Evolutionary conservation across 2,329 filamentous ascomycete species (phyloP).

Genomic region (Scleromitrula shiraiana): DNA sequence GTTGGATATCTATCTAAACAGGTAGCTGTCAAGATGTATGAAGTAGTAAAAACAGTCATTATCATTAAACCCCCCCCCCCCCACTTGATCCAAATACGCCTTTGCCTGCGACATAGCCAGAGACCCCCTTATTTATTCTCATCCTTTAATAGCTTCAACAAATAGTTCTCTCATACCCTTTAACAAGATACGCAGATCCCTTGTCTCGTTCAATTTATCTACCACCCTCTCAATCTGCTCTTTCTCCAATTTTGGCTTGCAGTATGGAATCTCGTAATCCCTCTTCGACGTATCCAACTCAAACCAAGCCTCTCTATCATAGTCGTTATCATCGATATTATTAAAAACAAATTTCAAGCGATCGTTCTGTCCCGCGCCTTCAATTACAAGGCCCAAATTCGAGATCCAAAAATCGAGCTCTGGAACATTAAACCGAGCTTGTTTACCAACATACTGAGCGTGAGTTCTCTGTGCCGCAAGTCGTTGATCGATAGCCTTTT

Average conservation of each 20-base stretch:
- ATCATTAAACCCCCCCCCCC: background rate
- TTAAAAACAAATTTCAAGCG: slow-evolving; percentile 84
- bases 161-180: slow-evolving; percentile 81
- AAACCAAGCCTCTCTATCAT: slow-evolving; percentile 88
- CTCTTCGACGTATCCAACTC: slow-evolving; percentile 74
- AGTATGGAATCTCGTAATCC: slow-evolving; percentile 79
- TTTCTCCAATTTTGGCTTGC: slow-evolving; percentile 71
- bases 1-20: no score
- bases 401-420: slow-evolving; percentile 96
- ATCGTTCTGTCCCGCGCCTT: slow-evolving; percentile 78
- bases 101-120: background rate
- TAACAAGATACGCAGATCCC: slow-evolving; percentile 62
- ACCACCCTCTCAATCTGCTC: slow-evolving; percentile 71
- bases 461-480: slow-evolving; percentile 66
- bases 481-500: slow-evolving; percentile 60
- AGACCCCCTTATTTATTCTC: background rate
- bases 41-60: background rate
- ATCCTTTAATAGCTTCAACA: slow-evolving; percentile 46
- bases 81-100: no score
- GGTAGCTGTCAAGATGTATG: no score
- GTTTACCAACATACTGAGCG: slow-evolving; percentile 68
- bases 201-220: slow-evolving; percentile 72
- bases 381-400: slow-evolving; percentile 80
- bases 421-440: slow-evolving; percentile 81
- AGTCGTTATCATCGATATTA: slow-evolving; percentile 78